These are phyloP conservation scores for Phialocephala sp. DNA, from an alignment of 2,329 filamentous ascomycete species.

Conservation along the genomic window DNA sequence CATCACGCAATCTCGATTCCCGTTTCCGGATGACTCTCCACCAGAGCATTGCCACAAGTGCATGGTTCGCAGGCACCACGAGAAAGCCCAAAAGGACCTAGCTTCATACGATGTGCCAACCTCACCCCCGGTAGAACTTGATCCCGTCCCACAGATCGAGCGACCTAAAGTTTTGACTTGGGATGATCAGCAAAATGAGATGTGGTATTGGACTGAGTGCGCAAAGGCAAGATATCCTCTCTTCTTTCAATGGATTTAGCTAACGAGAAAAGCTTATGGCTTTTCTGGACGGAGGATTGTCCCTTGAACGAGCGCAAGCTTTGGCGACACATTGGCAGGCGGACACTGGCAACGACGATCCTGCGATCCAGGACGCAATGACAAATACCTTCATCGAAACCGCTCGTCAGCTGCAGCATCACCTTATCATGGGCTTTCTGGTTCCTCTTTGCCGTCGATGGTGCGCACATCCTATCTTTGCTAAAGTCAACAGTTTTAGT, in stretches of 20 bases:
- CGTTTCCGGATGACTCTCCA: no score
- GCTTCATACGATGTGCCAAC: no score
- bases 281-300: not conserved
- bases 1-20: no score
- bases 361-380: not conserved
- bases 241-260: not conserved
- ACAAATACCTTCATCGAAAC: not conserved
- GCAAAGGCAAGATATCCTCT: not conserved
- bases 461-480: not conserved
- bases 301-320: not conserved
- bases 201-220: not conserved
- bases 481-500: not conserved
- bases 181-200: not conserved
- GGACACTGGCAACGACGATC: not conserved
- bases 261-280: not conserved
- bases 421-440: not conserved
- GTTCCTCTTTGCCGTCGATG: conserved; percentile 1
- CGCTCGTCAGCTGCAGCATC: not conserved
- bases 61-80: no score
- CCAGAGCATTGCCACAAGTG: no score
- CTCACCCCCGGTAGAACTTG: not conserved
- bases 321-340: not conserved
- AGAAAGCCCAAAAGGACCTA: no score
- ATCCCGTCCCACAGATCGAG: not conserved
- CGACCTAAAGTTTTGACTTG: not conserved